phyloP scores from a whole-genome alignment of 345 rosid species.

The Boechera retrofracta region DNA sequence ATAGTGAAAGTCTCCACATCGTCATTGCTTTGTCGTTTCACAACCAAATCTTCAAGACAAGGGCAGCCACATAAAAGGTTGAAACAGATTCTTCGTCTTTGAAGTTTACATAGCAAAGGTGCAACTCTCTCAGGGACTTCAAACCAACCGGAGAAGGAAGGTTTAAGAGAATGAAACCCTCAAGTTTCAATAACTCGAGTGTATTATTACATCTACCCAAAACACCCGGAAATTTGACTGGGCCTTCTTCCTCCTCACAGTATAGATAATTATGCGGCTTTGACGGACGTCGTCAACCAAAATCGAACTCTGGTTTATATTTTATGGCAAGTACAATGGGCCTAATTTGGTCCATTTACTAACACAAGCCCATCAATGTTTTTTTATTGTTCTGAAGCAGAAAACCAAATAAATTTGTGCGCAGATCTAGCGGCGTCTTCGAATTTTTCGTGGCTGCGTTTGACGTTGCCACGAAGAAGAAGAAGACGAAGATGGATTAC shows the following conservation, averaged over 20 bases:
- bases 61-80: slow-evolving; percentile 10
- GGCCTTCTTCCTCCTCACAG: no score
- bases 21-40: not conserved
- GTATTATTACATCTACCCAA: not conserved
- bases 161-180: not conserved
- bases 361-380: not conserved
- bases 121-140: not conserved
- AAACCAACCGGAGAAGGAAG: slow-evolving; percentile 18
- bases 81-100: not conserved
- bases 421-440: slow-evolving; percentile 31
- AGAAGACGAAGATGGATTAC: slow-evolving; percentile 70
- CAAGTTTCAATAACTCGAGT: not conserved
- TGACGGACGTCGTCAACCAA: not conserved
- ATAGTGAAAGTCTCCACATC: not conserved
- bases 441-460: slow-evolving; percentile 34
- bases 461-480: slow-evolving; percentile 37
- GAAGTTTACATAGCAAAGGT: not conserved
- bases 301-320: no score
- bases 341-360: not conserved
- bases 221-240: not conserved
- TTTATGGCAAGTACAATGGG: not conserved
- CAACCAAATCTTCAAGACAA: slow-evolving; percentile 12
- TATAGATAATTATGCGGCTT: no score
- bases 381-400: not conserved
- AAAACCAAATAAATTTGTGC: not conserved